Conservation (phyloP, 1,284 basidiomycete genomes). For the Mycosarcoma maydis region DNA sequence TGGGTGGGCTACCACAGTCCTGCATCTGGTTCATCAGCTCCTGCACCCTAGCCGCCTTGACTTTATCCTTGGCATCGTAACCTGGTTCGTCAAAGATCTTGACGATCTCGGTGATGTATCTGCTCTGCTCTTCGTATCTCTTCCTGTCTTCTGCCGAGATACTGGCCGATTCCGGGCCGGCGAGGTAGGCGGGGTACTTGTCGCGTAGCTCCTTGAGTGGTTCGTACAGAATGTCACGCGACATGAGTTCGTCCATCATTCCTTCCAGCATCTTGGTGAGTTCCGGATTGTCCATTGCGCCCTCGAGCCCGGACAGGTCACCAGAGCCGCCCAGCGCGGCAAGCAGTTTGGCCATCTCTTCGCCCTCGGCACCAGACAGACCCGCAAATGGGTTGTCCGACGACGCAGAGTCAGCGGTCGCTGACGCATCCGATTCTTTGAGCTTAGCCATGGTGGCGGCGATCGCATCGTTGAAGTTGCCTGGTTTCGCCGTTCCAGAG, state of each 20-base stretch:
- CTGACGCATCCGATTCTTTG: constrained; percentile 75
- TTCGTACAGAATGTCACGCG: constrained; percentile 90
- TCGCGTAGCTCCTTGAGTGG: constrained; percentile 87
- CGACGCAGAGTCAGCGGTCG: constrained; percentile 48
- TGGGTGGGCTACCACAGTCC: constrained; percentile 83
- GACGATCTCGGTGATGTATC: constrained; percentile 76
- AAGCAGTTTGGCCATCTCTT: constrained; percentile 64
- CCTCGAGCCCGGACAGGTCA: constrained; percentile 62
- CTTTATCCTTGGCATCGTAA: constrained; percentile 72
- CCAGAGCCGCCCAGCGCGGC: constrained; percentile 64
- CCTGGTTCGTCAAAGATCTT: constrained; percentile 76
- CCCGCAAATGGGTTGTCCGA: constrained; percentile 68
- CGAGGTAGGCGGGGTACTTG: constrained; percentile 87
- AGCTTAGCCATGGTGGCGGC: constrained; percentile 82
- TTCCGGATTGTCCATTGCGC: constrained; percentile 50
- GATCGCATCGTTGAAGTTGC: constrained; percentile 80
- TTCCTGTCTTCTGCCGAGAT: constrained; percentile 75
- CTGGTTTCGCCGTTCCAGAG: constrained; percentile 52
- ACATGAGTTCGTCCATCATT: constrained; percentile 94
- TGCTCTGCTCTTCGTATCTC: constrained; percentile 78
- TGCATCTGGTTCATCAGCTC: constrained; percentile 87
- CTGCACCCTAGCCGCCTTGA: constrained; percentile 72
- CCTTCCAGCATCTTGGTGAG: constrained; percentile 82
- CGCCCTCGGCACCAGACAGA: constrained; percentile 68
- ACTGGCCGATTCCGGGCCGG: constrained; percentile 66